phyloP scores from a whole-genome alignment of 495 filamentous ascomycete genomes.

The Aspergillus kassunensis region DNA sequence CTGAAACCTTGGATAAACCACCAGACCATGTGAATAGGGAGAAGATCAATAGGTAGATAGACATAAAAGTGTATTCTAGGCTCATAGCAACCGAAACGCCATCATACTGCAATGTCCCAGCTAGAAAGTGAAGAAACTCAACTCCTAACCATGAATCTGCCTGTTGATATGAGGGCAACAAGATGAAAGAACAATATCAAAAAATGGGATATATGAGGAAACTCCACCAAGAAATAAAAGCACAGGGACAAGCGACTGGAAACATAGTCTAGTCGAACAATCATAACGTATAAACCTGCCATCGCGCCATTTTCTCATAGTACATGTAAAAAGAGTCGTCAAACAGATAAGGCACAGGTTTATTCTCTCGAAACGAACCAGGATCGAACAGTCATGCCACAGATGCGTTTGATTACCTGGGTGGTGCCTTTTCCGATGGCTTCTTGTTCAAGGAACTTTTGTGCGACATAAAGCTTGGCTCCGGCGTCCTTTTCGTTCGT shows the following conservation, averaged over 20 bases:
- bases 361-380: conserved; percentile 49
- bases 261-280: conserved; percentile 18
- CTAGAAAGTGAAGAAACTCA: conserved; percentile 14
- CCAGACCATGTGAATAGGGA: neutral
- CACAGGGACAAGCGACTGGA: neutral
- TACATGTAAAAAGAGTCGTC: conserved; percentile 18
- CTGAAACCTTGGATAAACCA: neutral
- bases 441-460: conserved; percentile 76
- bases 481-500: conserved; percentile 67
- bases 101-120: conserved; percentile 16
- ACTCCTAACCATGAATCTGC: conserved; percentile 20
- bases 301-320: conserved; percentile 21
- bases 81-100: conserved; percentile 21
- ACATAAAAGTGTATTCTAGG: conserved; percentile 3
- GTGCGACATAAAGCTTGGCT: conserved; percentile 72
- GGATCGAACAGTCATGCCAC: conserved; percentile 63
- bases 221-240: neutral
- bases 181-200: conserved; percentile 6
- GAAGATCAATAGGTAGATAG: neutral
- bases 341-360: conserved; percentile 3
- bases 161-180: neutral
- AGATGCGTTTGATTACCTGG: conserved; percentile 74
- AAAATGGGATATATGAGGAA: conserved; percentile 4
- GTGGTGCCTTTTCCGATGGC: conserved; percentile 67
- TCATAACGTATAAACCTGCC: conserved; percentile 13